Base-by-base conservation (phyloP, 257 asterid genomes). In the Eustoma russellianum region DNA sequence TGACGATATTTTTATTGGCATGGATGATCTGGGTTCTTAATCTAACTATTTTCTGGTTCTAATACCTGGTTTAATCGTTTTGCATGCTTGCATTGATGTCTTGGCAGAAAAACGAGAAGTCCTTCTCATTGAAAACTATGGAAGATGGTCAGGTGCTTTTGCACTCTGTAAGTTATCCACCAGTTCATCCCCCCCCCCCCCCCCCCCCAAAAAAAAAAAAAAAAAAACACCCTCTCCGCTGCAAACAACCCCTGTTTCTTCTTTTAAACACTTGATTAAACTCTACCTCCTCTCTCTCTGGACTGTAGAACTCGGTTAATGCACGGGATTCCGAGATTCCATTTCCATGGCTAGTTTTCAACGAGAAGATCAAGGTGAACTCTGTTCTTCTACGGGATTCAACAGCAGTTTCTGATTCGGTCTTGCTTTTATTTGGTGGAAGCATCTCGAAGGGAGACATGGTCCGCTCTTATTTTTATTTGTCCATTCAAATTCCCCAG, bases 341-440 rank as follows among this genome's bases (percentile, higher is more conserved):
- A 28, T 83, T 75, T 67, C 98, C 98, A 15, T 92, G 98, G 98
- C 76, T 87, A 55, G 94, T 80, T 71, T 92, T 88, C 79, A 87
- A 88, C 45, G 97, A 85, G 62, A 92, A 88, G 74, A 82, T 88
- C 60, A 92, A 88, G 78, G 90, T 92, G 38, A 88, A 85, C 76
- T 72, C 91, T 19, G 83, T 92, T 63, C 85, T 85, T 67, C 83
- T 92, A 63, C 88, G 99, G 63, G 99, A 92, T 73, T 88, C 97
- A 40, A 85, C 97, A 12, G 95, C 94, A 55, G 69, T 85, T 45
- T 83, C 97, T 41, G 97, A 92, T 67, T 88, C 97, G 28, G 71
- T 81, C 71, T 84, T 92, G 63, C 90, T 92, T 28, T 70, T 92
- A 55, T 92, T 92, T 64, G 98, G 98, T 72, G 98, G 98, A 72